Evolutionary conservation across 345 rosid genomes (phyloP).

Genomic region (Melaleuca alternifolia): DNA sequence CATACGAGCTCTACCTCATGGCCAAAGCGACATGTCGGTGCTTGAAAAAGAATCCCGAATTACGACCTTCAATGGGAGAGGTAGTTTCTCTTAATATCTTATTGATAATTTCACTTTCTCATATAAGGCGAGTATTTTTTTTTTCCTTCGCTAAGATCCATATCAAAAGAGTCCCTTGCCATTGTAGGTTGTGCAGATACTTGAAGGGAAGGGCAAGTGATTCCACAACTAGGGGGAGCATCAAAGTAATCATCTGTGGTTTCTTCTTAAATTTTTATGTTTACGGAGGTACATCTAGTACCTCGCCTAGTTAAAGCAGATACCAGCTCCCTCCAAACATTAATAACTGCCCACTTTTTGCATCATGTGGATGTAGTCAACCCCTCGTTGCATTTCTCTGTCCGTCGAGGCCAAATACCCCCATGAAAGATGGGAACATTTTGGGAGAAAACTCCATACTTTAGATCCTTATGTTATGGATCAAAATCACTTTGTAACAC

Average conservation of each 20-base stretch:
- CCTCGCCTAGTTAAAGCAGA: not conserved
- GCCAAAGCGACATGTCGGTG: slow-evolving; percentile 31
- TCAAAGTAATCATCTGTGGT: not conserved
- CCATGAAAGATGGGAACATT: not conserved
- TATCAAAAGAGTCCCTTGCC: not conserved
- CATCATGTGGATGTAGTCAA: not conserved
- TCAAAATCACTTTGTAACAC: not conserved
- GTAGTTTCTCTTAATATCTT: slow-evolving; percentile 7
- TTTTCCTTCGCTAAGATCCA: not conserved
- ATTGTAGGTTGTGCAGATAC: slow-evolving; percentile 36
- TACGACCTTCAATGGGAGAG: slow-evolving; percentile 51
- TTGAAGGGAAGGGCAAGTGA: slow-evolving; percentile 29
- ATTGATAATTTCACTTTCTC: not conserved
- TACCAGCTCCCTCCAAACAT: not conserved
- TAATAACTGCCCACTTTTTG: not conserved
- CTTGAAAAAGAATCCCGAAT: slow-evolving; percentile 37
- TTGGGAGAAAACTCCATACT: not conserved
- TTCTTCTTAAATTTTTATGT: not conserved
- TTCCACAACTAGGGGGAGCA: slow-evolving; percentile 8
- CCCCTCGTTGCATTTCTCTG: not conserved
- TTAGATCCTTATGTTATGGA: not conserved
- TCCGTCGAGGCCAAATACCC: not conserved
- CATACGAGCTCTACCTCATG: slow-evolving; percentile 31
- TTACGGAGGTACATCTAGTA: not conserved
- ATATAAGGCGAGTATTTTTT: not conserved